These are phyloP conservation scores for Brettanomyces bruxellensis DNA, from an alignment of 805 yeast species.

Conservation along the genomic window DNA sequence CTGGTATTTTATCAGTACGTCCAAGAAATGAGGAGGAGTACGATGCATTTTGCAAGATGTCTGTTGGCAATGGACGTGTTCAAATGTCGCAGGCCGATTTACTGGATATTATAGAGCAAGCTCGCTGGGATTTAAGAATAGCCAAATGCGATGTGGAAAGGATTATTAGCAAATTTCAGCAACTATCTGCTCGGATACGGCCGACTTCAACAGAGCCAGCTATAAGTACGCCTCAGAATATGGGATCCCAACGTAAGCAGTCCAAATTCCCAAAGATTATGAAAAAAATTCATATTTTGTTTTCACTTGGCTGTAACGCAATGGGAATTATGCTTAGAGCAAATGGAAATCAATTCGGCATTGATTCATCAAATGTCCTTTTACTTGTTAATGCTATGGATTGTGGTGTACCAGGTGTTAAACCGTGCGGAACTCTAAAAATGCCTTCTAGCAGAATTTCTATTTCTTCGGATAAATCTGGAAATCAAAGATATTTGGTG, in stretches of 20 bases:
- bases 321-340: conserved; percentile 4
- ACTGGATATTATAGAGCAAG: conserved; percentile 2
- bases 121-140: conserved; percentile 2
- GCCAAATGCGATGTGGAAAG: neutral
- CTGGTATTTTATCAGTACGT: neutral
- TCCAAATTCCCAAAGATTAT: neutral
- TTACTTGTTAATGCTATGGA: conserved; percentile 12
- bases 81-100: conserved; percentile 8
- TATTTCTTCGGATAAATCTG: conserved; percentile 23
- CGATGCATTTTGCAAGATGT: neutral
- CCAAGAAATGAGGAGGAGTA: neutral
- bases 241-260: neutral
- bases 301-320: conserved; percentile 2
- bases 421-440: conserved; percentile 29
- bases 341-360: conserved; percentile 7
- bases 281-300: neutral
- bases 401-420: conserved; percentile 5
- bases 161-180: neutral
- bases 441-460: conserved; percentile 35
- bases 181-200: neutral
- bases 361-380: conserved; percentile 7
- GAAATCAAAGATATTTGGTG: conserved; percentile 31
- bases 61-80: conserved; percentile 4
- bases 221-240: too few species aligned
- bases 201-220: neutral